Evolutionary conservation across 202 grass and related monocot genomes (phyloP).

Genomic region (Saccharum hybrid): DNA sequence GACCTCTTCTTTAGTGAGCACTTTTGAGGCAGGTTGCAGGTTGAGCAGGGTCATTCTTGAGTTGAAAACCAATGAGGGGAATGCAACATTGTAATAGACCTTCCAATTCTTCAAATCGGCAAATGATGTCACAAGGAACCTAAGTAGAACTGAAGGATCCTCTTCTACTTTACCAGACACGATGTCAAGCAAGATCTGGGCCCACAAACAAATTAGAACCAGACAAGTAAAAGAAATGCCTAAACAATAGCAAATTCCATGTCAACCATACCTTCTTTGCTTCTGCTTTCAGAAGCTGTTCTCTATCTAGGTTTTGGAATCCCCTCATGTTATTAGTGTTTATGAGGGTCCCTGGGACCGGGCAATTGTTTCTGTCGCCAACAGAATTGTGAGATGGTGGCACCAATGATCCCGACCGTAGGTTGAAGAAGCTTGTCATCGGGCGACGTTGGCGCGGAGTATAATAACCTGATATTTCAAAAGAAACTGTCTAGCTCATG

Average conservation of each 20-base stretch:
- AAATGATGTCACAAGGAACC: constrained; percentile 89
- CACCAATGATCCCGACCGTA: constrained; percentile 58
- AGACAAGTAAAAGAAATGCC: not conserved
- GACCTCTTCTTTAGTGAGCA: constrained; percentile 69
- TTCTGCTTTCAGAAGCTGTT: constrained; percentile 58
- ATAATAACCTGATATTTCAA: constrained; percentile 68
- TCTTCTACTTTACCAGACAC: constrained; percentile 75
- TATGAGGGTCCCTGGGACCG: constrained; percentile 72
- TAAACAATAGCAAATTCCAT: constrained; percentile 4
- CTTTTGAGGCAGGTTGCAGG: constrained; percentile 49
- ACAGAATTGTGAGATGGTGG: constrained; percentile 12
- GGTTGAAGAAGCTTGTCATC: constrained; percentile 48
- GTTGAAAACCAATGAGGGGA: constrained; percentile 79
- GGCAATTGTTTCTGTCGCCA: constrained; percentile 66
- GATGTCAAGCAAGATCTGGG: constrained; percentile 81
- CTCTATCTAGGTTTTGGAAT: constrained; percentile 64
- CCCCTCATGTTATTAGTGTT: constrained; percentile 85
- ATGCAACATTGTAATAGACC: constrained; percentile 70
- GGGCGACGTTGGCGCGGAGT: constrained; percentile 45
- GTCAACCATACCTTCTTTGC: constrained; percentile 68
- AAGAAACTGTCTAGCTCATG: constrained; percentile 3
- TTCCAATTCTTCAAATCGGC: constrained; percentile 97
- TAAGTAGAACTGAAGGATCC: constrained; percentile 61
- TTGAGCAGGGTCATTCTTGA: constrained; percentile 65
- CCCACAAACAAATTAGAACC: constrained; percentile 4